Evolutionary conservation across 1,284 basidiomycete species (phyloP).

Genomic region (Ceratobasidium sp.): DNA sequence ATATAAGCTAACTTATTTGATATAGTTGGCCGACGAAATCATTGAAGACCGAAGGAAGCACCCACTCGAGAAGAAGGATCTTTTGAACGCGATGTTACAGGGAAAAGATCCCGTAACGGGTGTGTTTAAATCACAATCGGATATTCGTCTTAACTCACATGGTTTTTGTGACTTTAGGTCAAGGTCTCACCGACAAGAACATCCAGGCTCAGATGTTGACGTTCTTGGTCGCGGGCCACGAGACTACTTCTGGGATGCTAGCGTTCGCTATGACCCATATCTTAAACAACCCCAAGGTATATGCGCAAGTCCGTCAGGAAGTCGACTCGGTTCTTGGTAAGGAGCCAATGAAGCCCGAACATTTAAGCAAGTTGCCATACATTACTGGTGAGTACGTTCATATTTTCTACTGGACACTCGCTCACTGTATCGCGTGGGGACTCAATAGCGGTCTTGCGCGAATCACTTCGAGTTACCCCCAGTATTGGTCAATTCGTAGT

Average conservation of each 20-base stretch:
- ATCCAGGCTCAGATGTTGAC: slow-evolving; percentile 53
- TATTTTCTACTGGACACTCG: neutral
- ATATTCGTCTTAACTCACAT: neutral
- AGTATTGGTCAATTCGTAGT: slow-evolving; percentile 52
- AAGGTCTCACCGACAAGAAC: slow-evolving; percentile 53
- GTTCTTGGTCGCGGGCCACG: slow-evolving; percentile 58
- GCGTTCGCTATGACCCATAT: slow-evolving; percentile 55
- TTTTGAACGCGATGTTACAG: slow-evolving; percentile 56
- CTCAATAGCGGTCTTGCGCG: slow-evolving; percentile 52
- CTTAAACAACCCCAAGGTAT: slow-evolving; percentile 52
- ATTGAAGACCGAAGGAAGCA: slow-evolving; percentile 42
- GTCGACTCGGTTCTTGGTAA: slow-evolving; percentile 53
- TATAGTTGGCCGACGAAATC: slow-evolving; percentile 32
- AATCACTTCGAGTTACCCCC: slow-evolving; percentile 55
- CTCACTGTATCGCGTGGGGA: neutral
- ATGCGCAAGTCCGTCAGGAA: slow-evolving; percentile 54
- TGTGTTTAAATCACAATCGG: neutral
- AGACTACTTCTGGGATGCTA: slow-evolving; percentile 53
- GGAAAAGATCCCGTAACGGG: slow-evolving; percentile 55
- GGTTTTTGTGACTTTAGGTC: slow-evolving; percentile 41
- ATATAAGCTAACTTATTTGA: neutral
- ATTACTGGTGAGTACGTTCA: slow-evolving; percentile 50
- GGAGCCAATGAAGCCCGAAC: slow-evolving; percentile 49
- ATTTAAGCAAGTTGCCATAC: slow-evolving; percentile 54
- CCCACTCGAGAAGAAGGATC: slow-evolving; percentile 52